phyloP scores from a whole-genome alignment of 2,329 filamentous ascomycete species.

The Neophaeococcomyces aloes region DNA sequence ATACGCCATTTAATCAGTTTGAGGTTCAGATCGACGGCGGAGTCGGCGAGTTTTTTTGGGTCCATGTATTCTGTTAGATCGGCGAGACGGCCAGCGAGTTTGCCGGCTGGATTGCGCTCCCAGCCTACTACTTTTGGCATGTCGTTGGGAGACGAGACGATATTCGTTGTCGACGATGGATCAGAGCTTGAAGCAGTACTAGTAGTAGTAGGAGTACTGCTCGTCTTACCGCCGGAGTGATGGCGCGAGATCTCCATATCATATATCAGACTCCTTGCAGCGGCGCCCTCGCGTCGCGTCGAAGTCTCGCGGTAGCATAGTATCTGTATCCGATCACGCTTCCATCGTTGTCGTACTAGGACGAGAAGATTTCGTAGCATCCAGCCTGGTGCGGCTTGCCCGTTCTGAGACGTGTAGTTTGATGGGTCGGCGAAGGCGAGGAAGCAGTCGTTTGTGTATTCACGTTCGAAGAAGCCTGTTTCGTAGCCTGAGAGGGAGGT shows the following conservation, averaged over 20 bases:
- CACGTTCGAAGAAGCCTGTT: constrained; percentile 69
- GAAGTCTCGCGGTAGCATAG: constrained; percentile 85
- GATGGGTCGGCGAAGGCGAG: constrained; percentile 88
- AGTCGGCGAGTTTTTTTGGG: constrained; percentile 71
- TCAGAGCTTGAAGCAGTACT: constrained; percentile 10
- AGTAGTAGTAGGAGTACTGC: too few relatives aligned
- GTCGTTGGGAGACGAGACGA: too few relatives aligned
- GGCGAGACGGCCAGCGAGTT: constrained; percentile 65
- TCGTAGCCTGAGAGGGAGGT: constrained; percentile 69
- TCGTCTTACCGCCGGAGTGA: neutral
- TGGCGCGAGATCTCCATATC: constrained; percentile 36
- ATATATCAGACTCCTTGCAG: constrained; percentile 71
- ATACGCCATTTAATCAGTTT: constrained; percentile 99
- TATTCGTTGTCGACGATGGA: constrained; percentile 14
- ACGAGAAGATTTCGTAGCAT: constrained; percentile 81
- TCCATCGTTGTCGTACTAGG: constrained; percentile 71
- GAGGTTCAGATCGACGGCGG: constrained; percentile 88
- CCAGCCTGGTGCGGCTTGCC: constrained; percentile 93
- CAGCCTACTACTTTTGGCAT: constrained; percentile 92
- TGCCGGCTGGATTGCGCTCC: constrained; percentile 73
- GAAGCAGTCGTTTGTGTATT: constrained; percentile 63
- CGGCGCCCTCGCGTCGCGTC: constrained; percentile 60
- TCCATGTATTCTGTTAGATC: constrained; percentile 92
- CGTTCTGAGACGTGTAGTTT: constrained; percentile 74
- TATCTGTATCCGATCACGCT: constrained; percentile 65